phyloP scores from a whole-genome alignment of 371 early-diverging fungal species.

The Mortierella sp. region DNA sequence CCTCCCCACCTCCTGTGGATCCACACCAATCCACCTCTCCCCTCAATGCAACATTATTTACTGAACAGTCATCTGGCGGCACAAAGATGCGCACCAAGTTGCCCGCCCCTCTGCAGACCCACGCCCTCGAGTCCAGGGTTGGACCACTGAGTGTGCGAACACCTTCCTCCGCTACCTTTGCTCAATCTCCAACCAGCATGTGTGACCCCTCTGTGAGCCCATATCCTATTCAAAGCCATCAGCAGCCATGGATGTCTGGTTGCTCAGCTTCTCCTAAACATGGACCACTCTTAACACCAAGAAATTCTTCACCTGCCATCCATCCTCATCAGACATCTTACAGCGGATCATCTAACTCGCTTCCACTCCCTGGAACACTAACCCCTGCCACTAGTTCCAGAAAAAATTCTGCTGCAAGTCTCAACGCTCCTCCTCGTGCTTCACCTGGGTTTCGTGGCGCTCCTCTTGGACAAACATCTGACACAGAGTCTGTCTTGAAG shows the following conservation, averaged over 20 bases:
- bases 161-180: constrained; percentile 11
- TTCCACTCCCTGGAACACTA: constrained; percentile 33
- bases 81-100: constrained; percentile 22
- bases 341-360: constrained; percentile 25
- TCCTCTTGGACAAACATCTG: constrained; percentile 53
- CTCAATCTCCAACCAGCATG: constrained; percentile 15
- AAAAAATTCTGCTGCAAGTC: constrained; percentile 43
- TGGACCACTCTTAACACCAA: constrained; percentile 46
- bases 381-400: constrained; percentile 35
- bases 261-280: constrained; percentile 25
- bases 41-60: constrained; percentile 1
- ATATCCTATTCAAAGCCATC: constrained; percentile 15
- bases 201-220: constrained; percentile 13
- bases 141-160: constrained; percentile 8
- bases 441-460: constrained; percentile 56
- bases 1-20: constrained; percentile 31
- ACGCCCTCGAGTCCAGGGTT: constrained; percentile 14
- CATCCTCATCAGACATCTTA: constrained; percentile 19
- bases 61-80: background rate
- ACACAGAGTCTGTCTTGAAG: constrained; percentile 55
- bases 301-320: constrained; percentile 31
- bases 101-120: constrained; percentile 36
- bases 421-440: constrained; percentile 15
- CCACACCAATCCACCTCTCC: constrained; percentile 13
- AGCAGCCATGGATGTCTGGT: constrained; percentile 22